Evolutionary conservation across 2,329 filamentous ascomycete species (phyloP).

Genomic region (Purpureocillium lavendulum): DNA sequence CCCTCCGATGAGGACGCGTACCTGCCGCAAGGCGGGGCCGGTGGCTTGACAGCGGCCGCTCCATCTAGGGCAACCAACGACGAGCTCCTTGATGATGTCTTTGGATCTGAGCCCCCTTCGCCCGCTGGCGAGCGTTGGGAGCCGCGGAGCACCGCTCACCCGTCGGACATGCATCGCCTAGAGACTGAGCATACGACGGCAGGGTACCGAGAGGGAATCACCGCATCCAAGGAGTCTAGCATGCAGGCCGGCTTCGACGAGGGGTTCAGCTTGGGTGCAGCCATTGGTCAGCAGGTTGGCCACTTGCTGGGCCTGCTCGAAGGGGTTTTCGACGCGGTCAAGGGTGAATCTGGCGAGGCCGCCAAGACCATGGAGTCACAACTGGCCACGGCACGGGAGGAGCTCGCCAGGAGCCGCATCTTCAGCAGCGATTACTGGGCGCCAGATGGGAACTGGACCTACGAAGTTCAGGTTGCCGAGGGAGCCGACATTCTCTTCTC

Average conservation of each 20-base stretch:
- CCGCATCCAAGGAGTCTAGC: constrained; percentile 62
- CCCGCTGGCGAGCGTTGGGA: constrained; percentile 10
- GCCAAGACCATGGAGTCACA: constrained; percentile 19
- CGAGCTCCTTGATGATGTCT: constrained; percentile 27
- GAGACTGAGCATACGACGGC: constrained; percentile 71
- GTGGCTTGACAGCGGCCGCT: neutral
- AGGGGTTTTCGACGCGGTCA: constrained; percentile 50
- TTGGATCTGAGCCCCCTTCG: constrained; percentile 17
- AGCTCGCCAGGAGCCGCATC: constrained; percentile 53
- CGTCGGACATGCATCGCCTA: constrained; percentile 63
- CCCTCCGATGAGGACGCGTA: constrained; percentile 10
- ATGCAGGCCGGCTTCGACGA: constrained; percentile 89
- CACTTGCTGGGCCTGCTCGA: constrained; percentile 71
- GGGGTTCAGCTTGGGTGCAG: constrained; percentile 76
- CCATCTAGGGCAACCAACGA: neutral
- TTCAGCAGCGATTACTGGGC: constrained; percentile 62
- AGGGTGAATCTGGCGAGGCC: constrained; percentile 13
- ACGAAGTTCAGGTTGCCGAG: constrained; percentile 34
- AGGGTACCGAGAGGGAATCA: constrained; percentile 85
- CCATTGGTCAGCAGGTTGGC: constrained; percentile 67
- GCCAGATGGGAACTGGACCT: constrained; percentile 64
- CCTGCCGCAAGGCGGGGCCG: constrained; percentile 9
- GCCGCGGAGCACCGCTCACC: constrained; percentile 22
- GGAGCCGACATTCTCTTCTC: constrained; percentile 42
- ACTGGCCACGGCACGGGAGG: constrained; percentile 42